Evolutionary conservation across 352 stramenopile genomes (phyloP).

Genomic region (Halophytophthora polymorphica): DNA sequence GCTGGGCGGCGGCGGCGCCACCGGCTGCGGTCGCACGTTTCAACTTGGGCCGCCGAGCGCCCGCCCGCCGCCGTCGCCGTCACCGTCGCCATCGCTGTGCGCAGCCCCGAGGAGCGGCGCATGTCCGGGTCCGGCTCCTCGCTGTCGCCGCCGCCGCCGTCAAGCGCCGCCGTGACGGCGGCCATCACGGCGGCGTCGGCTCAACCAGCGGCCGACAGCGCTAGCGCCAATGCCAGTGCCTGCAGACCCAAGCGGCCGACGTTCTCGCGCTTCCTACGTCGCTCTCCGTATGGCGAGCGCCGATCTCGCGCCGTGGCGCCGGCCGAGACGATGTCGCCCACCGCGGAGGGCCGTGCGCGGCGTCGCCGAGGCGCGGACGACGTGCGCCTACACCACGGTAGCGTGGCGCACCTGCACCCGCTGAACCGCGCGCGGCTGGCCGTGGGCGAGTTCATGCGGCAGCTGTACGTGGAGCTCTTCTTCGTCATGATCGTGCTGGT

Average conservation of each 20-base stretch:
- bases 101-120: conserved; percentile 11
- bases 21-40: too few relatives aligned
- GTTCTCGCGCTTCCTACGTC: conserved; percentile 54
- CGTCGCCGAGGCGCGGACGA: conserved; percentile 36
- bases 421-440: conserved; percentile 45
- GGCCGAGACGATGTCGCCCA: conserved; percentile 27
- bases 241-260: conserved; percentile 61
- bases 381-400: conserved; percentile 27
- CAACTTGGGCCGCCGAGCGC: too few relatives aligned
- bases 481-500: conserved; percentile 87
- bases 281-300: conserved; percentile 58
- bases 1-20: too few relatives aligned
- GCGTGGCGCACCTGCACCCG: conserved; percentile 22
- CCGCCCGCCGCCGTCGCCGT: too few relatives aligned
- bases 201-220: conserved; percentile 8
- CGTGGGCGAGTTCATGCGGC: conserved; percentile 80
- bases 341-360: conserved; percentile 6
- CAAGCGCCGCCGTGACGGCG: conserved; percentile 14
- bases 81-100: conserved; percentile 8
- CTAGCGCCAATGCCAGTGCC: conserved; percentile 18
- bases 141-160: too few relatives aligned
- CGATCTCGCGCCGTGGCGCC: conserved; percentile 60
- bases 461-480: conserved; percentile 83
- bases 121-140: too few relatives aligned
- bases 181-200: conserved; percentile 13